Conservation (phyloP, 2,329 filamentous ascomycete species). For the Fusarium odoratissimum region DNA sequence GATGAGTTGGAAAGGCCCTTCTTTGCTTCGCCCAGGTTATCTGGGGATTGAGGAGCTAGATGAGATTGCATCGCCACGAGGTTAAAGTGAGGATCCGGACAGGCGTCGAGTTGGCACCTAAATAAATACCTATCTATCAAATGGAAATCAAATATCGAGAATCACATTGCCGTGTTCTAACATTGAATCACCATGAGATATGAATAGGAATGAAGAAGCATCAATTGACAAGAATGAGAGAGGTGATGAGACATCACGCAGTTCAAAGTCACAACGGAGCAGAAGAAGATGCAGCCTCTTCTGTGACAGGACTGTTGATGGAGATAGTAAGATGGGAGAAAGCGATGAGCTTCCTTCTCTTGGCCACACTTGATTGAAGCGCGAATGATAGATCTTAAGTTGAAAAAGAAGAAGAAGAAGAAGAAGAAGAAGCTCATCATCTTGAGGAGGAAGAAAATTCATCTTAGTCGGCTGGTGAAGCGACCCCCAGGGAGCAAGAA, state of each 20-base stretch:
- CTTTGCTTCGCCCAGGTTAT: conserved; percentile 38
- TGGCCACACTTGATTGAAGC: conserved; percentile 7
- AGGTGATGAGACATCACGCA: conserved; percentile 16
- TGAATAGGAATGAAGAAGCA: background rate
- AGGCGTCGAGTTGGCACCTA: conserved; percentile 71
- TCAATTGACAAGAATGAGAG: conserved; percentile 1
- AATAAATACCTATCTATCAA: conserved; percentile 52
- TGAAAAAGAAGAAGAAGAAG: background rate
- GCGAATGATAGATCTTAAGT: conserved; percentile 2
- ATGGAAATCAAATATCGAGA: conserved; percentile 47
- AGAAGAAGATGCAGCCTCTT: conserved; percentile 11
- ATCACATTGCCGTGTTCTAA: conserved; percentile 14
- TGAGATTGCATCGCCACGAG: conserved; percentile 68
- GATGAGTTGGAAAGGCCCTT: conserved; percentile 69
- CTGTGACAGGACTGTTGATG: background rate
- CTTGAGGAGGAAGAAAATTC: conserved; percentile 19
- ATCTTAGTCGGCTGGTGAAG: conserved; percentile 21
- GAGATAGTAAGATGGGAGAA: background rate
- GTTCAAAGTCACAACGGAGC: conserved; percentile 18
- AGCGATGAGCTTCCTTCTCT: background rate
- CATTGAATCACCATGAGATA: conserved; percentile 10
- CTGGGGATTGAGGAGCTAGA: conserved; percentile 36
- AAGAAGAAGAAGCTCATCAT: background rate
- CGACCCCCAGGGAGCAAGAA: background rate
- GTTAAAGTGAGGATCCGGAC: conserved; percentile 75